Base-by-base conservation (phyloP, 345 rosid species). In the Kernera saxatilis region DNA sequence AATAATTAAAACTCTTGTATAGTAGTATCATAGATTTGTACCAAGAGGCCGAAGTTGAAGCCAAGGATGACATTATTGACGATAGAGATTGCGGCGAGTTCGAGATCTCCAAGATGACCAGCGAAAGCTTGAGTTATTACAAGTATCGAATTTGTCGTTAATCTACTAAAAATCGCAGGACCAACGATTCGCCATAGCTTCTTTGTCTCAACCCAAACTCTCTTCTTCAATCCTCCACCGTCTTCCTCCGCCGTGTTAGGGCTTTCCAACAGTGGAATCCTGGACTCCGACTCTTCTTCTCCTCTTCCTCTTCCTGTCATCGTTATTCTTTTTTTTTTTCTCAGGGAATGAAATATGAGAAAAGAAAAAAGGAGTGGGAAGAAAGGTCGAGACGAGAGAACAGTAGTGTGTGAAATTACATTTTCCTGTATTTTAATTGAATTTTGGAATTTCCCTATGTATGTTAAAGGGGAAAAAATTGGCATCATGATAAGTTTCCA, bases 51-150 rank as follows among this genome's bases (percentile, higher is more conserved):
- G 17, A 83, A 80, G 78, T 89, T 90, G 55, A 93, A 84, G n/a
- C 97, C 96, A 14, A 86, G 72, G 59, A 85, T 27, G 77, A 91
- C 90, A 75, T 79, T 93, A 57, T 74, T 78, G 18, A 86, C 80
- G 27, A 93, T 84, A 71, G 98, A 88, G 33, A 91, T 80, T 19
- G 94, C 97, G 11, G 94, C 98, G 15, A 93, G 91, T 70, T 91
- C 94, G 17, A 87, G 89, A 46, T 89, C 93, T 0, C 98, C 98
- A 21, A 93, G 80, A 74, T 91, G 97, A 44, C 98, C 98, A 8
- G 96, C 97, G 40, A 88, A 93, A 35, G 98, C 93, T 80, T 91
- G 98, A 40, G 97, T 91, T 51, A 93, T 91, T 70, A 93, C 85
- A 30, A 93, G 57, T 88, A 82, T 91, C n/a, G 97, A 83, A 59